These are phyloP conservation scores for Moniliophthora roreri DNA, from an alignment of 1,284 basidiomycete genomes.

Conservation along the genomic window DNA sequence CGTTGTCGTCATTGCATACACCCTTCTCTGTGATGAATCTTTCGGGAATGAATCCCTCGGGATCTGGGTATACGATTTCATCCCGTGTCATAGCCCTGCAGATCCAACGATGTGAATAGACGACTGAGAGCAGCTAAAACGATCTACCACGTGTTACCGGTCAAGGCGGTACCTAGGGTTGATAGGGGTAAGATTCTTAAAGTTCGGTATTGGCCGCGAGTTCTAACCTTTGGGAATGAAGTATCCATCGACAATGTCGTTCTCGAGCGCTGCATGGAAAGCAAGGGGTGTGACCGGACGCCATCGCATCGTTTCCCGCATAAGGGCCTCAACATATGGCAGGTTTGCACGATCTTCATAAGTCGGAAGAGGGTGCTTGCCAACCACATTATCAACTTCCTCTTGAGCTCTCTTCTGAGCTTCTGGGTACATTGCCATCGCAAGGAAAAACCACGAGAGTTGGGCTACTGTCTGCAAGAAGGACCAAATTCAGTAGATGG, in stretches of 20 bases:
- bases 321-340: slow-evolving; percentile 32
- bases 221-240: slow-evolving; percentile 21
- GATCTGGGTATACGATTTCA: slow-evolving; percentile 27
- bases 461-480: slow-evolving; percentile 22
- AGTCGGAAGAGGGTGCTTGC: slow-evolving; percentile 30
- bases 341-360: slow-evolving; percentile 28
- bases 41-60: slow-evolving; percentile 29
- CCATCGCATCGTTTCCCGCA: slow-evolving; percentile 33
- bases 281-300: slow-evolving; percentile 29
- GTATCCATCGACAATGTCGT: slow-evolving; percentile 19
- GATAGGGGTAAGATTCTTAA: background rate
- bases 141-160: slow-evolving; percentile 21
- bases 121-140: background rate
- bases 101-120: background rate
- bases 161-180: slow-evolving; percentile 17
- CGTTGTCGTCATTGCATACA: slow-evolving; percentile 16
- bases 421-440: slow-evolving; percentile 29
- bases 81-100: slow-evolving; percentile 30
- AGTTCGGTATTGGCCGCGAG: background rate
- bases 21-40: slow-evolving; percentile 23
- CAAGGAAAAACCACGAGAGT: slow-evolving; percentile 24
- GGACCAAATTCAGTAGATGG: background rate
- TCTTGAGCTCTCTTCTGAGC: slow-evolving; percentile 29
- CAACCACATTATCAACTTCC: slow-evolving; percentile 30
- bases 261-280: slow-evolving; percentile 14